Evolutionary conservation across 2,329 filamentous ascomycete species (phyloP).

Genomic region (Colletotrichum sp.): DNA sequence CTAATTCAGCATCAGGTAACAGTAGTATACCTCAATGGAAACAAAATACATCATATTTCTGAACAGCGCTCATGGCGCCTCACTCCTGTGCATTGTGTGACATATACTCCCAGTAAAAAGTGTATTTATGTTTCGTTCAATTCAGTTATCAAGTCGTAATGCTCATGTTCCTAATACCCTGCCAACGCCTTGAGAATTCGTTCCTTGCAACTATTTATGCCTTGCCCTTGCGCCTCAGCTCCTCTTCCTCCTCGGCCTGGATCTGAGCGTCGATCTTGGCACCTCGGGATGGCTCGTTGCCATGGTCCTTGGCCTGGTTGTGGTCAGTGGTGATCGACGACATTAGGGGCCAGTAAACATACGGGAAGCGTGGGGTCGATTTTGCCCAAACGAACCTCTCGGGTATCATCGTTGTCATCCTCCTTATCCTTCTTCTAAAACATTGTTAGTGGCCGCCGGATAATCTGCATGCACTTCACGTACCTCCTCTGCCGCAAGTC

Average conservation of each 20-base stretch:
- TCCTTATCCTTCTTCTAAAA: slow-evolving; percentile 11
- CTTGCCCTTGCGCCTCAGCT: slow-evolving; percentile 65
- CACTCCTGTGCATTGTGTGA: no score
- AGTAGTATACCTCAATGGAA: not conserved
- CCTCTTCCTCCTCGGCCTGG: slow-evolving; percentile 69
- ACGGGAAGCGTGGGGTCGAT: slow-evolving; percentile 67
- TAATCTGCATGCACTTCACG: slow-evolving; percentile 13
- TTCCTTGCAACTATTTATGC: slow-evolving; percentile 27
- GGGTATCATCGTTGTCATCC: slow-evolving; percentile 34
- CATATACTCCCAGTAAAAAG: not conserved
- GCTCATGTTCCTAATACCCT: not conserved
- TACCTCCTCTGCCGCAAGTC: slow-evolving; percentile 67
- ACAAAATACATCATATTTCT: no score
- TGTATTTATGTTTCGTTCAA: not conserved
- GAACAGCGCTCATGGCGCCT: no score
- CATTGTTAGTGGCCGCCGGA: not conserved
- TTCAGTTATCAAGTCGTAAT: not conserved
- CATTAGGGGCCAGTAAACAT: slow-evolving; percentile 27
- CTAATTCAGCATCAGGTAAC: slow-evolving; percentile 2
- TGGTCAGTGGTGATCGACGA: not conserved
- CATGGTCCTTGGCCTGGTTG: slow-evolving; percentile 64
- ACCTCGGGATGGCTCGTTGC: slow-evolving; percentile 75
- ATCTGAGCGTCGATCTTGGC: slow-evolving; percentile 75
- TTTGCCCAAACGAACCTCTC: slow-evolving; percentile 48
- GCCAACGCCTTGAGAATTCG: not conserved